A percentile compares a stretch with the other conserved stretches of the same genome.
Evolutionary conservation across 768 basidiomycete genomes (phyloP).

Genomic region (Russula virescens): DNA sequence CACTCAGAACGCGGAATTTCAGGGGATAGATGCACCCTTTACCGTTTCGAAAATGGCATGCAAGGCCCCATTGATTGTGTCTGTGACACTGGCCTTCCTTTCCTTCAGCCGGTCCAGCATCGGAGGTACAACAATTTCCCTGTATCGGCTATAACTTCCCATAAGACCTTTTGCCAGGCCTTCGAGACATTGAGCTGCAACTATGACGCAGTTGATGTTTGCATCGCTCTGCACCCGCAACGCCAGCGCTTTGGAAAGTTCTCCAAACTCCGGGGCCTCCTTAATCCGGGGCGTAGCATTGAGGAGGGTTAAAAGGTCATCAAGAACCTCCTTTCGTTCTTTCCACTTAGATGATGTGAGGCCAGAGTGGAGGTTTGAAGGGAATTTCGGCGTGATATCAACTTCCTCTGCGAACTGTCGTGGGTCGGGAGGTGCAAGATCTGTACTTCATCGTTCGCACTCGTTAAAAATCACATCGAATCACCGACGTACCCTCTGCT

Average conservation of each 20-base stretch:
- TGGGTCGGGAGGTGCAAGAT: constrained; percentile 61
- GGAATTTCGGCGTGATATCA: constrained; percentile 70
- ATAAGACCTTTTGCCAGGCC: constrained; percentile 80
- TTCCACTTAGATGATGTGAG: constrained; percentile 97
- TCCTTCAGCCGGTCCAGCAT: constrained; percentile 92
- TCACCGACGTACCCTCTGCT: constrained; percentile 36
- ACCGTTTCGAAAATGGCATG: constrained; percentile 87
- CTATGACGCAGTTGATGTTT: constrained; percentile 92
- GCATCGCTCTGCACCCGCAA: constrained; percentile 80
- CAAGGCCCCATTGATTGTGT: constrained; percentile 78
- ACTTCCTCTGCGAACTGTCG: constrained; percentile 75
- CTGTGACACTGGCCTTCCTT: constrained; percentile 84
- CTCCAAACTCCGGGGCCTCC: constrained; percentile 71
- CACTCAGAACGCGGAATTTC: constrained; percentile 14
- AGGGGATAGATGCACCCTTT: constrained; percentile 30
- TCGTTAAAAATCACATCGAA: constrained; percentile 6
- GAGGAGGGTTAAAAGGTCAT: constrained; percentile 70
- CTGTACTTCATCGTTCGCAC: constrained; percentile 30
- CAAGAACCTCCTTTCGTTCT: constrained; percentile 87
- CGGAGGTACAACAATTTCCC: constrained; percentile 62
- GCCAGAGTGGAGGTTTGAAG: constrained; percentile 63
- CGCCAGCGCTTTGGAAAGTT: constrained; percentile 72
- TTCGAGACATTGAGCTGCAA: constrained; percentile 80
- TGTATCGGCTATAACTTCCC: constrained; percentile 64
- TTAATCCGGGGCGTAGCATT: constrained; percentile 68